A percentile compares a stretch with the other conserved stretches of the same genome.
phyloP scores from a whole-genome alignment of 768 basidiomycete species.

The Tremella yokohamensis region DNA sequence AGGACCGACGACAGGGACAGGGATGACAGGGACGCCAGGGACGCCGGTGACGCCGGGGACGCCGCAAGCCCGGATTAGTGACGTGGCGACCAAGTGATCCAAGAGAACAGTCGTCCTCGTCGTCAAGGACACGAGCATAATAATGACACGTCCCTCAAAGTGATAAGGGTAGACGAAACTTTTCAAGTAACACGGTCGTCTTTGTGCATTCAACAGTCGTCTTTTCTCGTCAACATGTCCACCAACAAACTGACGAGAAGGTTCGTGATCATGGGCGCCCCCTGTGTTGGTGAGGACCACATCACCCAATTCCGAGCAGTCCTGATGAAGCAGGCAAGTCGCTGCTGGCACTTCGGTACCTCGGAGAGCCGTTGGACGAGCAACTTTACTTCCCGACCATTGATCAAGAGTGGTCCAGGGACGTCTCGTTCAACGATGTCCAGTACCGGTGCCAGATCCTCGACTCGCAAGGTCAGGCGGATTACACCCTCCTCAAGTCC shows the following conservation, averaged over 20 bases:
- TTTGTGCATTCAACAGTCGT: too few relatives aligned
- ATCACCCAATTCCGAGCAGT: neutral
- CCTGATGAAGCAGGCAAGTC: conserved; percentile 69
- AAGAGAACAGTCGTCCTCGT: too few relatives aligned
- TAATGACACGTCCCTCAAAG: too few relatives aligned
- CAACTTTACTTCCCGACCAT: conserved; percentile 95
- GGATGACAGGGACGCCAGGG: too few relatives aligned
- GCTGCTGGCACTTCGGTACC: conserved; percentile 85
- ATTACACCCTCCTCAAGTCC: conserved; percentile 86
- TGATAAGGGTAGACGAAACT: too few relatives aligned
- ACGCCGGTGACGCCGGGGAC: too few relatives aligned
- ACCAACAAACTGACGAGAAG: conserved; percentile 42
- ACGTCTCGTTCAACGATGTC: conserved; percentile 76
- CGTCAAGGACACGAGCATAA: too few relatives aligned
- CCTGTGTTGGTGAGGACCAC: conserved; percentile 46
- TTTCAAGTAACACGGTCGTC: too few relatives aligned
- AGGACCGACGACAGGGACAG: too few relatives aligned
- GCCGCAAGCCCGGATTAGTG: too few relatives aligned
- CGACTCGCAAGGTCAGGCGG: conserved; percentile 97
- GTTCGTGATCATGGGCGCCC: conserved; percentile 50
- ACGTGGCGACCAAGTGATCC: too few relatives aligned
- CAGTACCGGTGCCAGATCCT: conserved; percentile 97
- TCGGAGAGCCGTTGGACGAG: conserved; percentile 77
- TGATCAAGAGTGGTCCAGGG: conserved; percentile 80
- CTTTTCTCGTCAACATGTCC: too few relatives aligned